phyloP scores from a whole-genome alignment of 306 rosid species.

The Ceratonia siliqua region DNA sequence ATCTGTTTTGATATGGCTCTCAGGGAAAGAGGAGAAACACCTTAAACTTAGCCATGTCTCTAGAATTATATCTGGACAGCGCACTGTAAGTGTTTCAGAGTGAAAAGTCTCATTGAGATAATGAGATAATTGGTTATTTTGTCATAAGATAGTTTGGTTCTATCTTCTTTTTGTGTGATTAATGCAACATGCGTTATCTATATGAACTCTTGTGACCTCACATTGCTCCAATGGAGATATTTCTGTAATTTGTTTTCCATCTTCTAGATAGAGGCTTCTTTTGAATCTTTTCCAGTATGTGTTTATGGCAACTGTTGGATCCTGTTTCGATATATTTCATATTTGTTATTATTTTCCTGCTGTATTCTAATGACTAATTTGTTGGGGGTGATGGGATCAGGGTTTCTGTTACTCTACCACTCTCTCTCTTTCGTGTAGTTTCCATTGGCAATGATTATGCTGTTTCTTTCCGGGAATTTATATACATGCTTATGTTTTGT shows the following conservation, averaged over 20 bases:
- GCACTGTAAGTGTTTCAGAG: slow-evolving; percentile 71
- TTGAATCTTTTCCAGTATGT: slow-evolving; percentile 35
- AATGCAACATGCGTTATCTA: slow-evolving; percentile 5
- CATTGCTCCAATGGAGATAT: slow-evolving; percentile 6
- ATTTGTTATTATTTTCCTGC: neutral
- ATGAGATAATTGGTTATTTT: slow-evolving; percentile 7
- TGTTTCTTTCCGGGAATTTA: slow-evolving; percentile 14
- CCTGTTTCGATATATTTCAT: slow-evolving; percentile 5
- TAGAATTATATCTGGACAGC: slow-evolving; percentile 96
- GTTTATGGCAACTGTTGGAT: slow-evolving; percentile 34
- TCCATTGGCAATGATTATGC: neutral
- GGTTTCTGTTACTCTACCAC: neutral
- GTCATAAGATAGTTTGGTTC: slow-evolving; percentile 19
- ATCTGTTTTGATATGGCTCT: slow-evolving; percentile 94
- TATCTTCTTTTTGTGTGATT: slow-evolving; percentile 30
- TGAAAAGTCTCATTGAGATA: slow-evolving; percentile 23
- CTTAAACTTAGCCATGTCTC: slow-evolving; percentile 91
- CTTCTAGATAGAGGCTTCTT: slow-evolving; percentile 11
- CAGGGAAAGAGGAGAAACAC: slow-evolving; percentile 96
- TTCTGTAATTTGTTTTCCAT: slow-evolving; percentile 19
- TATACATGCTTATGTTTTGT: slow-evolving; percentile 22
- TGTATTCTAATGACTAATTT: slow-evolving; percentile 1
- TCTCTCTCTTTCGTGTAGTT: neutral
- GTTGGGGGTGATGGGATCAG: neutral
- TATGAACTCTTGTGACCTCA: slow-evolving; percentile 27